phyloP scores from a whole-genome alignment of 495 filamentous ascomycete species.

The Daldinia vernicosa region DNA sequence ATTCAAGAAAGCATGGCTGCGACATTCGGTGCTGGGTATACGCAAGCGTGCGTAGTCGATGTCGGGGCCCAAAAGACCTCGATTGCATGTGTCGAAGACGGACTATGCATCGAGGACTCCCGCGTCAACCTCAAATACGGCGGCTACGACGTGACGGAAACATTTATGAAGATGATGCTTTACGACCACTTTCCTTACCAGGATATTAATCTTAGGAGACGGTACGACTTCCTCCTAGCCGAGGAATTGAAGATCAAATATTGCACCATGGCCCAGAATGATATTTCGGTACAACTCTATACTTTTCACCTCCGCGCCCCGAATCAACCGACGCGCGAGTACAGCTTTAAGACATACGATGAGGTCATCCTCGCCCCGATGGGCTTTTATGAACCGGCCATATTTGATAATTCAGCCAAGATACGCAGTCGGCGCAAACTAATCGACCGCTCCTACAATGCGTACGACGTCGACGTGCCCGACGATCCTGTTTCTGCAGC shows the following conservation, averaged over 20 bases:
- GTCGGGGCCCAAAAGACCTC: slow-evolving; percentile 98
- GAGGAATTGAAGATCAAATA: slow-evolving; percentile 94
- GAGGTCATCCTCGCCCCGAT: slow-evolving; percentile 90
- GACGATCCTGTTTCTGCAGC: slow-evolving; percentile 90
- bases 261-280: slow-evolving; percentile 84
- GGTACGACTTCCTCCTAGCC: slow-evolving; percentile 91
- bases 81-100: slow-evolving; percentile 96
- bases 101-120: slow-evolving; percentile 92
- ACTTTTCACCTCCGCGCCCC: slow-evolving; percentile 90
- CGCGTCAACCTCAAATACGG: slow-evolving; percentile 92
- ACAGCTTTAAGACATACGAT: slow-evolving; percentile 93
- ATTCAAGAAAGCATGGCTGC: slow-evolving; percentile 96
- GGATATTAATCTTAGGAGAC: slow-evolving; percentile 87
- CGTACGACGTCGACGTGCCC: slow-evolving; percentile 83
- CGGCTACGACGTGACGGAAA: slow-evolving; percentile 90
- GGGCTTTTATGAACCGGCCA: slow-evolving; percentile 85
- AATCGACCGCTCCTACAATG: slow-evolving; percentile 85
- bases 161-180: slow-evolving; percentile 96
- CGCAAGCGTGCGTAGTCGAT: slow-evolving; percentile 92
- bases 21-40: slow-evolving; percentile 94
- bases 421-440: slow-evolving; percentile 78
- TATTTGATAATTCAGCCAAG: slow-evolving; percentile 84
- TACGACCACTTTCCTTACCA: slow-evolving; percentile 92
- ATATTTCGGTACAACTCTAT: slow-evolving; percentile 79
- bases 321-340: slow-evolving; percentile 88